phyloP scores from a whole-genome alignment of 352 stramenopile genomes.

The Phytophthora multivora region DNA sequence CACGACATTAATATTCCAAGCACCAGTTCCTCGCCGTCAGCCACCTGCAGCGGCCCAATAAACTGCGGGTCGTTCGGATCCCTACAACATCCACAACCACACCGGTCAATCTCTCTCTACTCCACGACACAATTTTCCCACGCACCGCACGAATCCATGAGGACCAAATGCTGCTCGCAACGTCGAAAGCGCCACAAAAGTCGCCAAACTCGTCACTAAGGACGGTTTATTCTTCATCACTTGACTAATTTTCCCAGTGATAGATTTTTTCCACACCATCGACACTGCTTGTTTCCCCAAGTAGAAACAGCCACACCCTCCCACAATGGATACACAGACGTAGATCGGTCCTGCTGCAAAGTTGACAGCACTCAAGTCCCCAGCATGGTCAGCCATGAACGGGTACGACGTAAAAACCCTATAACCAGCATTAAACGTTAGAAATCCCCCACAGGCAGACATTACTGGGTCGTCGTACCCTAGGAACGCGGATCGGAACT shows the following conservation, averaged over 20 bases:
- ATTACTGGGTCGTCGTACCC: slow-evolving; percentile 41
- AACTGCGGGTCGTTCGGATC: slow-evolving; percentile 85
- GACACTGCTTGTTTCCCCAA: slow-evolving; percentile 45
- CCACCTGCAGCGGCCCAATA: slow-evolving; percentile 60
- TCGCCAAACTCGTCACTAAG: slow-evolving; percentile 31
- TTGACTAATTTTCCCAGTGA: slow-evolving; percentile 12
- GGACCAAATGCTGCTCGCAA: slow-evolving; percentile 53
- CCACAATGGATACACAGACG: slow-evolving; percentile 55
- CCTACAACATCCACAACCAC: slow-evolving; percentile 29
- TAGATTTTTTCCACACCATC: slow-evolving; percentile 13
- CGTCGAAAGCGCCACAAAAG: slow-evolving; percentile 48
- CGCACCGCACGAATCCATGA: slow-evolving; percentile 68
- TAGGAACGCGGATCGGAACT: slow-evolving; percentile 81
- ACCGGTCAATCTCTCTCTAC: not conserved
- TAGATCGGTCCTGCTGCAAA: slow-evolving; percentile 60
- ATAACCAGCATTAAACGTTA: slow-evolving; percentile 2
- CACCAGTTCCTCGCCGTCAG: slow-evolving; percentile 67
- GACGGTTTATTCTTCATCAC: slow-evolving; percentile 36
- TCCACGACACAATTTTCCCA: not conserved
- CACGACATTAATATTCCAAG: slow-evolving; percentile 81
- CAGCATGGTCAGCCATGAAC: slow-evolving; percentile 88
- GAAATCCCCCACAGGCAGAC: slow-evolving; percentile 1
- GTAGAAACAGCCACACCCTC: slow-evolving; percentile 61
- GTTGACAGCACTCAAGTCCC: slow-evolving; percentile 59
- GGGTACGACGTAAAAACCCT: slow-evolving; percentile 90